phyloP scores from a whole-genome alignment of 495 filamentous ascomycete species.

The Xylaria curta region DNA sequence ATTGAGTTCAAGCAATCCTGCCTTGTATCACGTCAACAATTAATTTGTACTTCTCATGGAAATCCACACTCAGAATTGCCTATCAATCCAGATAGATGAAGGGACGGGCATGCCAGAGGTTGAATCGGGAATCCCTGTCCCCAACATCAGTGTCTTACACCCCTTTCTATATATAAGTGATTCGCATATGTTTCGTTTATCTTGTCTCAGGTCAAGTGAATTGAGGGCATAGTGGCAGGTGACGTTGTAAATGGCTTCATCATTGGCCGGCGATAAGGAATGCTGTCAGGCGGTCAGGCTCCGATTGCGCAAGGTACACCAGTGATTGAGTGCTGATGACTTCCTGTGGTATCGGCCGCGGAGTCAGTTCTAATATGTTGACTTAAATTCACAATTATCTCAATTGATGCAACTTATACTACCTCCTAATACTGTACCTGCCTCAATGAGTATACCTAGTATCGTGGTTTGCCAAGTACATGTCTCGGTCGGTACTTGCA shows the following conservation, averaged over 20 bases:
- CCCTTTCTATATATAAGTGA: too few species aligned
- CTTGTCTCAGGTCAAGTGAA: background rate
- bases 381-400: too few species aligned
- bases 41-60: too few species aligned
- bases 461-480: background rate
- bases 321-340: background rate
- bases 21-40: too few species aligned
- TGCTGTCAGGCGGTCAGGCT: background rate
- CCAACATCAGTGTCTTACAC: too few species aligned
- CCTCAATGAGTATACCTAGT: background rate
- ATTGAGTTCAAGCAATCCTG: too few species aligned
- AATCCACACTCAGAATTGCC: too few species aligned
- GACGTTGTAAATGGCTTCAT: conserved; percentile 2
- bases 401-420: too few species aligned
- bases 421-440: too few species aligned
- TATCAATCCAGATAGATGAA: too few species aligned
- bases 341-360: background rate
- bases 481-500: background rate
- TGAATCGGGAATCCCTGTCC: too few species aligned
- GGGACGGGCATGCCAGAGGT: too few species aligned
- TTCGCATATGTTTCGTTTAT: background rate
- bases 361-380: background rate
- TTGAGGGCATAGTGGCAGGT: background rate
- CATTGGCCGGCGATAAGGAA: background rate
- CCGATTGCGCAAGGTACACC: background rate